Percentiles rank a stretch among this genome's conserved stretches.
Evolutionary conservation across 2,329 filamentous ascomycete genomes (phyloP).

Genomic region (Aspergillus sp.): DNA sequence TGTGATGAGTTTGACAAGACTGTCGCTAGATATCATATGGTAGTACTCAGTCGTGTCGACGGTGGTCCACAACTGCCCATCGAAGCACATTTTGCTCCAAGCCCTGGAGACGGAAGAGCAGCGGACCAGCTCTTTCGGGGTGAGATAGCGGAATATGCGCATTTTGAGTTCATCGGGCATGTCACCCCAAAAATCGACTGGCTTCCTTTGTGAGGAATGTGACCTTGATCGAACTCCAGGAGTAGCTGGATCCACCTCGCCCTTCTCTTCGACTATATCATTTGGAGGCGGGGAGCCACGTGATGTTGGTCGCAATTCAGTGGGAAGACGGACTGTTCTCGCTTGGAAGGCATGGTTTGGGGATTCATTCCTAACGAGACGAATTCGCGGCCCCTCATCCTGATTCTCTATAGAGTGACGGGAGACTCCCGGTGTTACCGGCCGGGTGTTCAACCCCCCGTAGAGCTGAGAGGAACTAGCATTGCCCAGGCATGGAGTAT

Average conservation of each 20-base stretch:
- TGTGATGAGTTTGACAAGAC: conserved; percentile 74
- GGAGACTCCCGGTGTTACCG: conserved; percentile 43
- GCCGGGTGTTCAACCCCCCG: conserved; percentile 48
- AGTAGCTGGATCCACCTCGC: background rate
- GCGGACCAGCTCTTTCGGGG: conserved; percentile 71
- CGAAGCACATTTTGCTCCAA: conserved; percentile 79
- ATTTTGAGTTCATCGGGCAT: conserved; percentile 78
- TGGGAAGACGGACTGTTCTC: conserved; percentile 55
- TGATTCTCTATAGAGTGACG: conserved; percentile 38
- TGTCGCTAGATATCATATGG: conserved; percentile 72
- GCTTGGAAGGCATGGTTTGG: conserved; percentile 25
- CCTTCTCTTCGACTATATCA: conserved; percentile 6
- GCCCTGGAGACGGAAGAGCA: conserved; percentile 67
- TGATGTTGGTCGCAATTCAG: conserved; percentile 49
- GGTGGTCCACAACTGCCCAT: conserved; percentile 85
- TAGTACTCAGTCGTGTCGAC: conserved; percentile 85
- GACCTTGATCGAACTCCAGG: background rate
- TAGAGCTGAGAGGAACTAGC: conserved; percentile 51
- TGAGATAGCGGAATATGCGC: conserved; percentile 65
- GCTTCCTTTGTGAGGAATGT: conserved; percentile 22
- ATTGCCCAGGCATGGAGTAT: conserved; percentile 47
- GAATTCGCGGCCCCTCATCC: conserved; percentile 48
- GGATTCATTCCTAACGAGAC: conserved; percentile 45
- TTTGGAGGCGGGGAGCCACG: conserved; percentile 27
- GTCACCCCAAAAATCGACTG: conserved; percentile 65